Percentiles rank a stretch among this genome's conserved stretches.
Conservation (phyloP, 345 rosid species). For the Corymbia maculata region DNA sequence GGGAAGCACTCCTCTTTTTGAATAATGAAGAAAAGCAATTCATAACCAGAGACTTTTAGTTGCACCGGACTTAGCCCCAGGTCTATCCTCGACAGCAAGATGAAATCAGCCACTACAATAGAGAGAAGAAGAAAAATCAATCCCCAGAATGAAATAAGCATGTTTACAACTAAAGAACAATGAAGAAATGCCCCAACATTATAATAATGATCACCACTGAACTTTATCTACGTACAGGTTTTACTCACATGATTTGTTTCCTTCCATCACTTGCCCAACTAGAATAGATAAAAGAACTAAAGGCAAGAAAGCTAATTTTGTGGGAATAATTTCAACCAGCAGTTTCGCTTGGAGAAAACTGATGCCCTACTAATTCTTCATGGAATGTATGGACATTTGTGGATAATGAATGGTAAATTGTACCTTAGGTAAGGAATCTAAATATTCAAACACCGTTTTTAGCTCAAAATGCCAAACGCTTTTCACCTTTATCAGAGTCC, state of each 20-base stretch:
- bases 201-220: neutral
- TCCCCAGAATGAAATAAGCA: neutral
- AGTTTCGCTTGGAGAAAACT: neutral
- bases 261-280: neutral
- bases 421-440: neutral
- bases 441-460: neutral
- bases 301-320: neutral
- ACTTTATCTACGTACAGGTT: neutral
- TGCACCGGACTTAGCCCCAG: neutral
- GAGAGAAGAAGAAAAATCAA: neutral
- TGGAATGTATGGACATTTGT: neutral
- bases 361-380: neutral
- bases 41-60: conserved; percentile 12
- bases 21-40: conserved; percentile 13
- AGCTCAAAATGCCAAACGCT: neutral
- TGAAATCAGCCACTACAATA: neutral
- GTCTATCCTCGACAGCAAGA: neutral
- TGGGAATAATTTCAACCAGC: neutral
- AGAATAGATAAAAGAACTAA: neutral
- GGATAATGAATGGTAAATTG: neutral
- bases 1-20: conserved; percentile 16
- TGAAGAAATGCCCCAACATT: neutral
- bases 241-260: neutral
- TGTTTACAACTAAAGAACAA: neutral
- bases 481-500: neutral